Base-by-base conservation (phyloP, 768 basidiomycete genomes). In the Suillus bovinus region DNA sequence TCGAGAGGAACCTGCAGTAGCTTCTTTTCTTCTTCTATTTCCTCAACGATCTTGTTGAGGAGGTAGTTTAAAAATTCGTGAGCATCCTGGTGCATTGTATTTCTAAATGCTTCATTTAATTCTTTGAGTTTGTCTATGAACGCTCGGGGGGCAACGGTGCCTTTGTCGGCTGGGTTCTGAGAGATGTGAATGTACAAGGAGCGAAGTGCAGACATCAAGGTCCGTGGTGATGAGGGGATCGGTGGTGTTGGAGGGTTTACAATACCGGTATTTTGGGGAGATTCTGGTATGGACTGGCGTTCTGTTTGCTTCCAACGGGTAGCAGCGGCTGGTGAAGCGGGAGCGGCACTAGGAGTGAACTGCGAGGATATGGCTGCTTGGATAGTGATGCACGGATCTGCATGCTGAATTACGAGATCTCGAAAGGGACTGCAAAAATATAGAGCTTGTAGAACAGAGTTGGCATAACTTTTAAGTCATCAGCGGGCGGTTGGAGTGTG, bases 61-160 rank as follows among this genome's bases (percentile, higher is more conserved):
- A 98, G 78, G 76, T 90, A 98, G 73, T 96, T 97, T 46, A 98
- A 81, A 75, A 99, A 99, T 76, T 99, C 97, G 77, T 99, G 97
- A 3, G 97, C 97, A 74, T 99, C 97, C 73, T 99, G 97, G 73
- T 99, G 97, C 84, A 91, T 90, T 17, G 91, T 89, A 41, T 88
- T 88, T 54, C 94, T 84, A 71, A 98, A 99, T 52, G 89, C 81
- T 69, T 94, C 93, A 75, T 99, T 99, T 69, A 93, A 82, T 70
- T 94, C 88, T 76, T 93, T 93, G 68, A 99, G 84, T 72, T 96
- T 96, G 71, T 94, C 89, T 72, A 99, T 90, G 76, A 99, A 93
- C 27, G 91, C 91, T 61, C 89, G 86, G 2, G 97, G 97, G 2
- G 94, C 85, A 46, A 98, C 85, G 10, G 91, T 91, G 63, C 96